A percentile compares a stretch with the other conserved stretches of the same genome.
Evolutionary conservation across 352 stramenopile species (phyloP).

Genomic region (Phytophthora hibernalis): DNA sequence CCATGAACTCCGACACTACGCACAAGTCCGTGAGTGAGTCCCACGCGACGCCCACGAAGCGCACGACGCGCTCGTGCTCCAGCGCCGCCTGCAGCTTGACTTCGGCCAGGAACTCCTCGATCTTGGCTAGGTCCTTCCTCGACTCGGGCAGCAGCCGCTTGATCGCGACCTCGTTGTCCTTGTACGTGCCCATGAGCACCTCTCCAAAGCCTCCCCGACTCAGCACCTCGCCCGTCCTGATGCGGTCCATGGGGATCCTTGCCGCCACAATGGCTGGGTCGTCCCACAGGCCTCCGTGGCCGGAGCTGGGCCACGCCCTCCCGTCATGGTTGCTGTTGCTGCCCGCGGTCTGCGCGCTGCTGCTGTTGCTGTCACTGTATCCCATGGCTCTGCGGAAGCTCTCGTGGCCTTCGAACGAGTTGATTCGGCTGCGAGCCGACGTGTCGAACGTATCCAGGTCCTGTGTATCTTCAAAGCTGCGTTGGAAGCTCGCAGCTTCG

Average conservation of each 20-base stretch:
- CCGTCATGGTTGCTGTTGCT: slow-evolving; percentile 34
- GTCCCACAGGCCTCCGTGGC: slow-evolving; percentile 46
- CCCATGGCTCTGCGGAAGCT: slow-evolving; percentile 37
- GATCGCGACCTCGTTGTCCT: slow-evolving; percentile 48
- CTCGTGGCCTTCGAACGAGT: slow-evolving; percentile 34
- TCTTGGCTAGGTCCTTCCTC: slow-evolving; percentile 44
- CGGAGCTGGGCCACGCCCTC: slow-evolving; percentile 28
- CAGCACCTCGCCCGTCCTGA: slow-evolving; percentile 40
- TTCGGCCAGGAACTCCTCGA: slow-evolving; percentile 65
- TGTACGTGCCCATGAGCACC: slow-evolving; percentile 52
- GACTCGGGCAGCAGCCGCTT: slow-evolving; percentile 56
- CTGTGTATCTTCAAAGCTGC: slow-evolving; percentile 18
- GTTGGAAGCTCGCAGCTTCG: slow-evolving; percentile 9
- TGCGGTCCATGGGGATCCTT: slow-evolving; percentile 55
- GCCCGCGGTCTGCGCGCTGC: slow-evolving; percentile 17
- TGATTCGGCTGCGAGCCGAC: slow-evolving; percentile 33
- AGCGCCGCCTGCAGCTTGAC: slow-evolving; percentile 48
- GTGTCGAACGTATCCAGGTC: slow-evolving; percentile 34
- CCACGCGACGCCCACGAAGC: slow-evolving; percentile 53
- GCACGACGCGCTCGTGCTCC: slow-evolving; percentile 45
- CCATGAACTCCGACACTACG: slow-evolving; percentile 55
- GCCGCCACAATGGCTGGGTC: slow-evolving; percentile 56
- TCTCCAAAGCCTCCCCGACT: slow-evolving; percentile 60
- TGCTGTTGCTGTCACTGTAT: slow-evolving; percentile 32
- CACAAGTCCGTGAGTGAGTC: slow-evolving; percentile 48